These are phyloP conservation scores for Physcomitrium patens DNA, from an alignment of 225 moss, liverwort and hornwort species.

Conservation along the genomic window DNA sequence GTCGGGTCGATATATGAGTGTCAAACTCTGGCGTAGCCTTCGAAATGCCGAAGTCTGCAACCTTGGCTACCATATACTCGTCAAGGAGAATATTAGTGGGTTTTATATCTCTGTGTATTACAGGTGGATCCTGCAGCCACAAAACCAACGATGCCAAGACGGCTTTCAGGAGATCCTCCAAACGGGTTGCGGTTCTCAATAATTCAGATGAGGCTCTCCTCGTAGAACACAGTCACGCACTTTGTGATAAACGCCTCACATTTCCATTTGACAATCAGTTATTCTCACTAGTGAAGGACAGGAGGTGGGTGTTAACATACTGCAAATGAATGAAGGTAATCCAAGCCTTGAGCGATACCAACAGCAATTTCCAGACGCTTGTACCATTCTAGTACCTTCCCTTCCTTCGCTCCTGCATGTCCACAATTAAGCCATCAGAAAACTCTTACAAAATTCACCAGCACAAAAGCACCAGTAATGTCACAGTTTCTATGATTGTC, in stretches of 20 bases:
- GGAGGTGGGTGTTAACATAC: constrained; percentile 19
- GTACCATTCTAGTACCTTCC: constrained; percentile 48
- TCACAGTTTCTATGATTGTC: too few species aligned
- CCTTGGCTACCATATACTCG: constrained; percentile 49
- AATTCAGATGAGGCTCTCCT: too few species aligned
- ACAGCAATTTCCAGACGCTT: constrained; percentile 53
- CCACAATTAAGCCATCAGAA: background rate
- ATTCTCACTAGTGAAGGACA: too few species aligned
- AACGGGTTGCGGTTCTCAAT: too few species aligned
- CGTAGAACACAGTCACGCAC: too few species aligned
- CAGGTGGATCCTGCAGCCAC: constrained; percentile 46
- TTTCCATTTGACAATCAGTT: too few species aligned
- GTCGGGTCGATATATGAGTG: constrained; percentile 45
- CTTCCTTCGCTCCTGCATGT: constrained; percentile 39
- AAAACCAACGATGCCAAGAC: background rate
- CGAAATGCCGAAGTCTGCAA: constrained; percentile 58
- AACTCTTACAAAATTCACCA: too few species aligned
- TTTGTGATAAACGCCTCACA: too few species aligned
- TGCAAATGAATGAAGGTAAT: constrained; percentile 49
- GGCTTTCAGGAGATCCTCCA: too few species aligned
- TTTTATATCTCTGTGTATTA: constrained; percentile 57
- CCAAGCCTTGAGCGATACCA: constrained; percentile 49
- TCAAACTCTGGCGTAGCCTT: constrained; percentile 41
- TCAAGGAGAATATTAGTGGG: constrained; percentile 53
- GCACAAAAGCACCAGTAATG: too few species aligned